phyloP scores from a whole-genome alignment of 176 grass and related monocot species.

The Alloteropsis semialata region DNA sequence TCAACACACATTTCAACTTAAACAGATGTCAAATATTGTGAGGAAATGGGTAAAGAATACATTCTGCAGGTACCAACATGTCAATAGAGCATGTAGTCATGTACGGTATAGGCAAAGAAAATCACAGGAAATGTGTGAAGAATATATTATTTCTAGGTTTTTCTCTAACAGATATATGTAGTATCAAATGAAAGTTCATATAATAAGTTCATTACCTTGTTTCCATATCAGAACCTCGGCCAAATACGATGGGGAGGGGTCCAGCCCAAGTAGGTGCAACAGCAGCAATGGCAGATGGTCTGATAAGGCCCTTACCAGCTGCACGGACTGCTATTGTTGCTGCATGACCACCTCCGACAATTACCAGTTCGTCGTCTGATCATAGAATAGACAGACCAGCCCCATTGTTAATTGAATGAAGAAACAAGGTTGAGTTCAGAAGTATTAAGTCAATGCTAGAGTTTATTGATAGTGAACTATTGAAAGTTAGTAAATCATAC shows the following conservation, averaged over 20 bases:
- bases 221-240: constrained; percentile 83
- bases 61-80: not conserved
- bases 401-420: not conserved
- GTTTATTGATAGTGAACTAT: not conserved
- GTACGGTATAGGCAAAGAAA: not conserved
- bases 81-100: not conserved
- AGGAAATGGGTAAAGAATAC: not conserved
- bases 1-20: not conserved
- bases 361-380: constrained; percentile 65
- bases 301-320: constrained; percentile 76
- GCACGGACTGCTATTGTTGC: constrained; percentile 85
- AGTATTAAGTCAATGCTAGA: not conserved
- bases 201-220: constrained; percentile 47
- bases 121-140: not conserved
- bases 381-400: constrained; percentile 18
- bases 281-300: constrained; percentile 63
- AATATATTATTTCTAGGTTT: not conserved
- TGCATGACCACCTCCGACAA: constrained; percentile 96
- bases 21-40: not conserved
- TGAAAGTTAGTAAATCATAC: not conserved
- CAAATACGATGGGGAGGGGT: constrained; percentile 95
- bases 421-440: constrained; percentile 3
- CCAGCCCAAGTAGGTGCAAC: constrained; percentile 98
- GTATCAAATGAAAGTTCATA: not conserved
- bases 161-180: constrained; percentile 12